Evolutionary conservation across 345 rosid species (phyloP), one percentile per base, ranked within the genome.

Genomic region (Boechera stricta): DNA sequence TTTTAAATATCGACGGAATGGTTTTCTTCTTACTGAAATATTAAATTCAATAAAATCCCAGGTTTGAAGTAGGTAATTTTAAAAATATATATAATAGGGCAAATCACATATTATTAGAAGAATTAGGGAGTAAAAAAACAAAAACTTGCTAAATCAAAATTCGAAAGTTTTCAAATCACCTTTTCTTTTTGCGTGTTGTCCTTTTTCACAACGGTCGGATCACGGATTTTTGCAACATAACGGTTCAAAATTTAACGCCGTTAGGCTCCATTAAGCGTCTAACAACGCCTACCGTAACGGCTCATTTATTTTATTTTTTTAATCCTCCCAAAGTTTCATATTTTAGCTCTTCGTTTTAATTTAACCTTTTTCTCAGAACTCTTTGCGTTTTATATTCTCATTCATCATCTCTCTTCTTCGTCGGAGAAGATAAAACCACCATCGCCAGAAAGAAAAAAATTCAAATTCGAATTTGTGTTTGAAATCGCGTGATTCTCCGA

Each of bases 201-300:
- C 55, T 72, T 78, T 69, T 60, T 53, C 77, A 26, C 82, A 78
- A 78, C 82, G 82, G 82, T 78, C 77, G 82, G 82, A 78, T 78
- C 74, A 78, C 82, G 82, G 77, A 78, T 67, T 52, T 52, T 35
- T 10, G 31, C 78, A 72, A 44, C 58, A 59, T 67, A 73, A 78
- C 82, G 82, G 82, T 56, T 78, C 49, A 61, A 67, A 10, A 49
- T 0, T 33, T 67, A 70, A 77, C 80, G 71, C 44, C 80, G 80
- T 52, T 67, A 38, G 54, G 28, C 28, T 44, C 13, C 56, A 3
- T 4, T 15, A 6, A 16, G 59, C 33, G 74, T 28, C 38, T 77
- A 56, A 64, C 61, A 42, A 73, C 77, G 70, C 78, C 74, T 79
- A 42, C 82, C 78, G 74, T 79, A 79, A 79, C 82, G 81, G 80